Base-by-base conservation (phyloP, 2,329 filamentous ascomycete genomes). In the Blumeria graminis region DNA sequence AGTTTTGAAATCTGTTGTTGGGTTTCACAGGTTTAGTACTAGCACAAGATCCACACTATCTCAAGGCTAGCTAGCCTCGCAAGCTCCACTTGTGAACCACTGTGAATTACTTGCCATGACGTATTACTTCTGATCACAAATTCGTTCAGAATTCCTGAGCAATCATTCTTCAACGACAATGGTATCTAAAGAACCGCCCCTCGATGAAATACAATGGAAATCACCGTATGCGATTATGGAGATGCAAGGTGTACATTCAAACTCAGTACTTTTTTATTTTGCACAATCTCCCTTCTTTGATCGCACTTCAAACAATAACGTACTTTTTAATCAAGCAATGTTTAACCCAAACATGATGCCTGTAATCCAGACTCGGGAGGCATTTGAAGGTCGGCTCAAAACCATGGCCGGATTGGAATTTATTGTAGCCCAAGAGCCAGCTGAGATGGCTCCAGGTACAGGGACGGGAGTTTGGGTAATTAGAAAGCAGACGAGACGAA, bases 141-240 rank as follows among this genome's bases (percentile, higher is more conserved):
- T 28, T 2, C 1, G 4, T 1, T 28, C 4, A 1, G 22, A 28
- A 28, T 28, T 28, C 22, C 4, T 4, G 22, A 1, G 22, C 22
- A 28, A 28, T 4, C 22, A 28, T 28, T 28, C 22, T 28, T 28
- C 22, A 28, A 28, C 22, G 22, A 57, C 55, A 56, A 76, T 75
- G 72, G 66, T 69, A 46, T 68, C 71, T 14, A 70, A 71, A 62
- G 75, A 76, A 0, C 71, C 73, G 1, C 74, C 76, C 6, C 71
- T 82, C 58, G 80, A 83, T 66, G 80, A 84, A 70, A 81, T 82
- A 59, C 77, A 80, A 71, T 84, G 80, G 79, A 73, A 72, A 58
- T 72, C 74, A 39, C 76, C 76, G 18, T 68, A 67, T 53, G 69
- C 71, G 46, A 69, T 74, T 50, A 69, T 71, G 53, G 65, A 68